phyloP scores from a whole-genome alignment of 2,329 filamentous ascomycete species.

The Colletotrichum endophyticum region DNA sequence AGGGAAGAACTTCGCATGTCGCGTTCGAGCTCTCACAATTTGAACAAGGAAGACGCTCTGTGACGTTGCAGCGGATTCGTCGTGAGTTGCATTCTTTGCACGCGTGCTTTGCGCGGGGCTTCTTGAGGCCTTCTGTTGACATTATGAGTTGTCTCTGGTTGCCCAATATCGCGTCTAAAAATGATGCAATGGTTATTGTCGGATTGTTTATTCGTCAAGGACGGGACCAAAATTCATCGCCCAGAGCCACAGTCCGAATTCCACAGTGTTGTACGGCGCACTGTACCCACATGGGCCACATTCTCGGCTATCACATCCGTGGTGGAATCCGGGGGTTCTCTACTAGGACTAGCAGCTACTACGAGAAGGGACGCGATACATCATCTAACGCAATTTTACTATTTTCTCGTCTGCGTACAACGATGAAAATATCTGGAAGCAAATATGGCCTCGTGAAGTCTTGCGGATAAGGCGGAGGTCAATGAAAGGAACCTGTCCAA shows the following conservation, averaged over 20 bases:
- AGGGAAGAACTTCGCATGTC: slow-evolving; percentile 23
- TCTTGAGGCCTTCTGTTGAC: slow-evolving; percentile 3
- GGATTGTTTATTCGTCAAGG: background rate
- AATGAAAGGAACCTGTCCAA: too few species aligned
- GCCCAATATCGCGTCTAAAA: background rate
- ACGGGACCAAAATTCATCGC: background rate
- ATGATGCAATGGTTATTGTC: background rate
- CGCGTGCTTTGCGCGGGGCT: slow-evolving; percentile 25
- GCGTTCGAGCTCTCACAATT: slow-evolving; percentile 20
- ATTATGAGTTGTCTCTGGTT: background rate
- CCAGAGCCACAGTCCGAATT: background rate
- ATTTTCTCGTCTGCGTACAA: too few species aligned
- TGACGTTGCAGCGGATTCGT: slow-evolving; percentile 24
- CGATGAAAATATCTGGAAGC: too few species aligned
- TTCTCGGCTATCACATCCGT: background rate
- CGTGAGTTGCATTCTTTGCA: slow-evolving; percentile 26
- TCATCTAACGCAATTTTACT: too few species aligned
- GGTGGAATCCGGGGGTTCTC: background rate
- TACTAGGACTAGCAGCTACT: background rate
- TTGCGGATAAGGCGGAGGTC: too few species aligned
- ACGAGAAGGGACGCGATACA: background rate
- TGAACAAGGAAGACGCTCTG: slow-evolving; percentile 22
- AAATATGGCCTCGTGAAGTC: too few species aligned
- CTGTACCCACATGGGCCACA: background rate
- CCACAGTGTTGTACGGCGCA: background rate